Percentiles rank a stretch among this genome's conserved stretches.
phyloP scores from a whole-genome alignment of 371 early-diverging fungal genomes.

The Umbelopsis sp. region DNA sequence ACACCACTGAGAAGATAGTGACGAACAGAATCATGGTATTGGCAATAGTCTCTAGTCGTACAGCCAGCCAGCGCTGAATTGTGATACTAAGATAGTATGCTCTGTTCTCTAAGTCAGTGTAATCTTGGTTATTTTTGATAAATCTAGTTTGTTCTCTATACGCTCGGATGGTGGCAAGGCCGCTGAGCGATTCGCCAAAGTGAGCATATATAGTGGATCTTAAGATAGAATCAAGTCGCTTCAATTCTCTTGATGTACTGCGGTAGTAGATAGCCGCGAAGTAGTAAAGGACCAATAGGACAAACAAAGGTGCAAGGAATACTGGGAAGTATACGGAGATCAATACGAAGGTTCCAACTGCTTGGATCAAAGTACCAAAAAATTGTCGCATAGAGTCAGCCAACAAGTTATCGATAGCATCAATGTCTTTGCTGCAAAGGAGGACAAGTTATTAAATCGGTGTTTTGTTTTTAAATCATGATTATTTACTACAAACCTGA shows the following conservation, averaged over 20 bases:
- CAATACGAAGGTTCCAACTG: conserved; percentile 46
- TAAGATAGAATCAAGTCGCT: conserved; percentile 72
- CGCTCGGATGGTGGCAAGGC: conserved; percentile 74
- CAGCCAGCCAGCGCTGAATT: conserved; percentile 90
- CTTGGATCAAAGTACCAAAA: conserved; percentile 41
- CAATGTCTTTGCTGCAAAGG: conserved; percentile 64
- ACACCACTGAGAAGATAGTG: conserved; percentile 66
- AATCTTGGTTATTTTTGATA: conserved; percentile 33
- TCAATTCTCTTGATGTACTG: conserved; percentile 69
- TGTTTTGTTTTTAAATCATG: conserved; percentile 52
- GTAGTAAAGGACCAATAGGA: conserved; percentile 20
- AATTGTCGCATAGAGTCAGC: conserved; percentile 50
- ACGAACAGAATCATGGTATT: conserved; percentile 69
- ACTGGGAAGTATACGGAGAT: conserved; percentile 48
- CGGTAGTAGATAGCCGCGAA: conserved; percentile 21
- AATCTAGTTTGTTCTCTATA: conserved; percentile 57
- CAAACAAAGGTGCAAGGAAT: conserved; percentile 38
- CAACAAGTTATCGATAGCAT: conserved; percentile 69
- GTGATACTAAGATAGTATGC: conserved; percentile 82
- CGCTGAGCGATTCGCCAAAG: conserved; percentile 68
- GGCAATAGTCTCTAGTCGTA: conserved; percentile 83
- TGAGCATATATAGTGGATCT: conserved; percentile 73
- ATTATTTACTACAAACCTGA: conserved; percentile 44
- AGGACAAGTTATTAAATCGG: conserved; percentile 55
- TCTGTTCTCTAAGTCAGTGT: conserved; percentile 60